phyloP scores from a whole-genome alignment of 2,329 filamentous ascomycete species.

The Chaetomiaceae sp. region DNA sequence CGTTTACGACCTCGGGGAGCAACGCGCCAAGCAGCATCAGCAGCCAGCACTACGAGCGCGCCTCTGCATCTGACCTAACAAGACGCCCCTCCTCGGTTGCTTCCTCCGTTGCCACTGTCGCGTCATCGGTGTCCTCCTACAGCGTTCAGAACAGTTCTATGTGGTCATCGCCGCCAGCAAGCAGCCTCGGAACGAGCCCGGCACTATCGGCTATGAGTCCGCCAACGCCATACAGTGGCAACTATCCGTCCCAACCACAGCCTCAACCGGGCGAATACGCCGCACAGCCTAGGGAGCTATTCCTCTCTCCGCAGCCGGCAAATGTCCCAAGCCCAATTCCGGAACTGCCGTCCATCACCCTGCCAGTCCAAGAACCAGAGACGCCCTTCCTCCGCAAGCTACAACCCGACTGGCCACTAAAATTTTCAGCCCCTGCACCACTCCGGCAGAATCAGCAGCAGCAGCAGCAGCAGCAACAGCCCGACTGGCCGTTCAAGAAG shows the following conservation, averaged over 20 bases:
- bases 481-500: neutral
- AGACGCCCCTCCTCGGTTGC: constrained; percentile 9
- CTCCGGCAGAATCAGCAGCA: neutral
- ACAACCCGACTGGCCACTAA: constrained; percentile 9
- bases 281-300: neutral
- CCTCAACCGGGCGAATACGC: neutral
- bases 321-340: too few species aligned
- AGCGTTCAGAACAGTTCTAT: constrained; percentile 12
- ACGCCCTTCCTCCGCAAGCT: constrained; percentile 7
- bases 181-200: constrained; percentile 9
- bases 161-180: constrained; percentile 9
- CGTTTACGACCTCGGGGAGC: neutral
- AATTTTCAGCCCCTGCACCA: neutral
- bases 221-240: neutral
- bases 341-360: neutral
- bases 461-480: neutral
- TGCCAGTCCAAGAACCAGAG: neutral
- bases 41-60: neutral
- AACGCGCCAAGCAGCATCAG: neutral
- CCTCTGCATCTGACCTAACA: neutral
- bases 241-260: neutral
- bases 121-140: constrained; percentile 11
- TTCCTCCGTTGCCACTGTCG: constrained; percentile 1
- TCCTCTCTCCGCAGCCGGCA: neutral
- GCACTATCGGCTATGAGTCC: constrained; percentile 6